These are phyloP conservation scores for Lipomyces starkeyi DNA, from an alignment of 805 yeast species.

Conservation along the genomic window DNA sequence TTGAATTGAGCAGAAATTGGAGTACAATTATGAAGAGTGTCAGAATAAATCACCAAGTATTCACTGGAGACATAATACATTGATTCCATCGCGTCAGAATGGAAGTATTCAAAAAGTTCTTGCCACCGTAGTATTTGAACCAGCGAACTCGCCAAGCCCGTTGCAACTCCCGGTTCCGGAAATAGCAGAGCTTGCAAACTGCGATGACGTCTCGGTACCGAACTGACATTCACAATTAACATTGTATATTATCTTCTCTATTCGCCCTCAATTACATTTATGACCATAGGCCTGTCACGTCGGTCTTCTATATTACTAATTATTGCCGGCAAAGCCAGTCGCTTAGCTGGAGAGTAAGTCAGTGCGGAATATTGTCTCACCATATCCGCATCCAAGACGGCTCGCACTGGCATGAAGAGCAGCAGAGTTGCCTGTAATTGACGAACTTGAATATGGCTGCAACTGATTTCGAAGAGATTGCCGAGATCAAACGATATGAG, in stretches of 20 bases:
- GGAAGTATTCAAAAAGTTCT: too few species aligned
- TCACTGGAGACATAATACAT: too few species aligned
- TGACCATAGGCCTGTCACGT: background rate
- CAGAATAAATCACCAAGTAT: too few species aligned
- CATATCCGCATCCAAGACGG: background rate
- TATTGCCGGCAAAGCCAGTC: background rate
- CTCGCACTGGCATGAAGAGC: background rate
- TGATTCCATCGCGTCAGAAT: too few species aligned
- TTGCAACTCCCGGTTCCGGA: background rate
- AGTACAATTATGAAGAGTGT: too few species aligned
- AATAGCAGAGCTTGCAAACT: background rate
- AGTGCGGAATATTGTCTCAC: background rate
- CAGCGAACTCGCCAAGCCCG: too few species aligned
- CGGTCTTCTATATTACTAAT: background rate
- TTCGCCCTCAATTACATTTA: background rate
- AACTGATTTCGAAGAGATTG: slow-evolving; percentile 20
- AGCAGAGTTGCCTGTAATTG: background rate
- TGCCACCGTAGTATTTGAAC: too few species aligned
- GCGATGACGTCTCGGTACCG: background rate
- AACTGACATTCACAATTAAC: background rate
- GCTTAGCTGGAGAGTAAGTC: background rate
- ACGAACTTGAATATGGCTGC: slow-evolving; percentile 12
- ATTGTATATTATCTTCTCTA: background rate
- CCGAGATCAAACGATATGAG: slow-evolving; percentile 54
- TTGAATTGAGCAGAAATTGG: too few species aligned